Evolutionary conservation across 179 eudicot genomes (phyloP).

Genomic region (Silene vulgaris): DNA sequence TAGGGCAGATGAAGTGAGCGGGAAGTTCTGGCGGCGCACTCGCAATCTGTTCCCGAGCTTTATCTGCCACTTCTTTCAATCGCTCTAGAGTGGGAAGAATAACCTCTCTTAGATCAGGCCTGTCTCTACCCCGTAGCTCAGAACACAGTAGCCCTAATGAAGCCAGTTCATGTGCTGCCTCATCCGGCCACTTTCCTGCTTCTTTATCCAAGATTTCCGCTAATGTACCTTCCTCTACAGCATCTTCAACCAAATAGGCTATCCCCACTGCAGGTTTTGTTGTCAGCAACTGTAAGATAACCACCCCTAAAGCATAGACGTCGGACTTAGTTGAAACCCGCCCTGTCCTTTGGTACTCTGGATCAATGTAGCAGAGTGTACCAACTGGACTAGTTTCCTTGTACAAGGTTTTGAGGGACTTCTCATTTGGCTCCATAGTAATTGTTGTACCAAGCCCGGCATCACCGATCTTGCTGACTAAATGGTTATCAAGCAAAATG

Average conservation of each 20-base stretch:
- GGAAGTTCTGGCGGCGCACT: conserved; percentile 39
- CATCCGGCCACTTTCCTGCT: conserved; percentile 67
- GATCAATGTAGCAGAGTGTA: conserved; percentile 78
- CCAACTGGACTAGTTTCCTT: conserved; percentile 68
- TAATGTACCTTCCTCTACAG: conserved; percentile 45
- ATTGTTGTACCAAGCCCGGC: conserved; percentile 73
- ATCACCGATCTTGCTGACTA: conserved; percentile 82
- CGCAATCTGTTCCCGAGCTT: conserved; percentile 35
- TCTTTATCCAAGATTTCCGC: conserved; percentile 45
- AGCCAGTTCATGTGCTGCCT: conserved; percentile 57
- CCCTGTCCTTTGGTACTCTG: conserved; percentile 79
- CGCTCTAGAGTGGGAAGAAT: conserved; percentile 61
- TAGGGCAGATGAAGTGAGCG: conserved; percentile 61
- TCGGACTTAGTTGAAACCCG: conserved; percentile 61
- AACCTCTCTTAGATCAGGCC: conserved; percentile 55
- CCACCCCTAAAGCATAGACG: conserved; percentile 74
- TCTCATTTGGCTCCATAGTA: conserved; percentile 29
- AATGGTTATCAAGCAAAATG: conserved; percentile 67
- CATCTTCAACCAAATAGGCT: conserved; percentile 52
- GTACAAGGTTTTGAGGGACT: conserved; percentile 33
- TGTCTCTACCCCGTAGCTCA: conserved; percentile 66
- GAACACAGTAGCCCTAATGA: conserved; percentile 54
- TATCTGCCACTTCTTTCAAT: conserved; percentile 52
- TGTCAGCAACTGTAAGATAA: conserved; percentile 63
- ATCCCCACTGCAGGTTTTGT: conserved; percentile 58